Base-by-base conservation (phyloP, 371 early-diverging fungal species). In the Saksenaea vasiformis region DNA sequence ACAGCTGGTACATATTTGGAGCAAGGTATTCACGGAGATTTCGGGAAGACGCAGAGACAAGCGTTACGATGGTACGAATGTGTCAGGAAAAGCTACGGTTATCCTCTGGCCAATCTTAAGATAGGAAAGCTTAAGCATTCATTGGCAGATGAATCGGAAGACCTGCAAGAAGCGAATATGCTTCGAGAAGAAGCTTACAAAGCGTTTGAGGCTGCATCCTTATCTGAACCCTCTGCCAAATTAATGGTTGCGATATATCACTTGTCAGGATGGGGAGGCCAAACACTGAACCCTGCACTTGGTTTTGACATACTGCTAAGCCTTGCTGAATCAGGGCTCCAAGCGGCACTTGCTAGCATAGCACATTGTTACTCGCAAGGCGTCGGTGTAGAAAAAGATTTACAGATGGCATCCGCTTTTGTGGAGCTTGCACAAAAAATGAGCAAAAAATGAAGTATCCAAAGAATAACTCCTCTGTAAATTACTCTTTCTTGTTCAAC, bases 361-460 rank as follows among this genome's bases (percentile, higher is more conserved):
- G 73, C 73, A 1, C 41, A 58, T 24, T 72, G 73, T 38, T 72
- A 72, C 41, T 66, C 66, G 26, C 19, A 66, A 1, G 73, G 69
- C 2, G 51, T 66, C 17, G 73, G 69, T 26, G 65, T 65, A 7
- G 60, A 62, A 0, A 35, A 64, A 41, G 58, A 69, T 38, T 19
- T 28, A 9, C 27, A 41, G 3, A n/a, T 54, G 44, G 73, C 69
- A 3, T 61, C 64, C 9, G 36, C 24, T n/a, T 47, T 47, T 22
- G 9, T 47, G 22, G 22, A 47, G 5, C 51, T 47, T 19, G 28
- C 36, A 56, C 66, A 37, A 37, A 47, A 37, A 54, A 10, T 24
- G 10, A n/a, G 0, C 22, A 47, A 22, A 19, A 47, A 22, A 22
- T 47, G 22, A 47, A 19, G 2, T 19, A 19, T 22, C 9, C 17